These are phyloP conservation scores for Russula lepida DNA, from an alignment of 768 basidiomycete genomes.

Conservation along the genomic window DNA sequence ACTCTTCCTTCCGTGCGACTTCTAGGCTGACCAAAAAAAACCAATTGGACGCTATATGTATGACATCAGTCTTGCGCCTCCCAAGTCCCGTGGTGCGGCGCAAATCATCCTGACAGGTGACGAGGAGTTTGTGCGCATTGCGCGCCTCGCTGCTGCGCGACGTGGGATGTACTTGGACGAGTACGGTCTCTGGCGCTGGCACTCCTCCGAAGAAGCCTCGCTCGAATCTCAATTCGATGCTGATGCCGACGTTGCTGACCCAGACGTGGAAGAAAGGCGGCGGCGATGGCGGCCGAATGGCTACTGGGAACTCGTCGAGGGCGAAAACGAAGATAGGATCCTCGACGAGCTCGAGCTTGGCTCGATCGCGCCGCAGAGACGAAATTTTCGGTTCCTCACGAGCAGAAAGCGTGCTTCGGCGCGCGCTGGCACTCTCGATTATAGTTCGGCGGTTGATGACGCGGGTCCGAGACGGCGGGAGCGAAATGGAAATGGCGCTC, in stretches of 20 bases:
- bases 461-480: background rate
- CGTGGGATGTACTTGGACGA: constrained; percentile 48
- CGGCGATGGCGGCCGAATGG: background rate
- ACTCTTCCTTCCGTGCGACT: background rate
- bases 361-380: constrained; percentile 8
- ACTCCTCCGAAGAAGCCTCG: constrained; percentile 12
- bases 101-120: constrained; percentile 52
- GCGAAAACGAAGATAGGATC: constrained; percentile 16
- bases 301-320: constrained; percentile 20
- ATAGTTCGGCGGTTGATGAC: background rate
- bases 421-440: constrained; percentile 2
- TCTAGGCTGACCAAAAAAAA: background rate
- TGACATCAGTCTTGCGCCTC: constrained; percentile 35
- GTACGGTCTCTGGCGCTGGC: constrained; percentile 59
- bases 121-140: constrained; percentile 35
- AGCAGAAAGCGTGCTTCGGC: constrained; percentile 3
- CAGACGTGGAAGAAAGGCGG: background rate
- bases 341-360: constrained; percentile 16
- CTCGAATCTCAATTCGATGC: background rate
- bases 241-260: background rate
- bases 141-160: constrained; percentile 36
- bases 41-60: background rate
- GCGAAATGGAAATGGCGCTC: background rate
- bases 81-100: constrained; percentile 44
- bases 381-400: constrained; percentile 20